phyloP scores from a whole-genome alignment of 2,329 filamentous ascomycete species.

The Trichoderma atroviride region DNA sequence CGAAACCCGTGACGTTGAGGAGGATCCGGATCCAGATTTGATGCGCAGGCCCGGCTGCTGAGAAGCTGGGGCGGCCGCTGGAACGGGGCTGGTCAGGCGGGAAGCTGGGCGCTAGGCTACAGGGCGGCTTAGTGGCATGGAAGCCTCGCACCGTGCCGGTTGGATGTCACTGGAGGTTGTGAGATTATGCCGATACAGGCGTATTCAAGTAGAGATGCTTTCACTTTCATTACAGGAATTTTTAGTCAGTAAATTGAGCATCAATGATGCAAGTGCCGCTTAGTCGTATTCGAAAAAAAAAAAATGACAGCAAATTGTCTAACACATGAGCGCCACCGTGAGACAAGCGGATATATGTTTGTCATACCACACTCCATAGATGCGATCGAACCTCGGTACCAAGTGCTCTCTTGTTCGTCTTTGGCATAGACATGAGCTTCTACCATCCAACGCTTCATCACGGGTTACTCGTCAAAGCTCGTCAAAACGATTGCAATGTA shows the following conservation, averaged over 20 bases:
- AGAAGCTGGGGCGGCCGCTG: slow-evolving; percentile 10
- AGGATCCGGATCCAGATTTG: not conserved
- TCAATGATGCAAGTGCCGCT: not conserved
- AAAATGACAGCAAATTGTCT: slow-evolving; percentile 20
- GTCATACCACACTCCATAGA: not conserved
- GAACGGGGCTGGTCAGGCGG: slow-evolving; percentile 13
- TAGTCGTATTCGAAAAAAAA: not conserved
- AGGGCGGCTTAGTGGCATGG: slow-evolving; percentile 20
- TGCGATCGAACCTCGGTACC: not conserved
- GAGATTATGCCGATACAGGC: not conserved
- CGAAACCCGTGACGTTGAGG: slow-evolving; percentile 7
- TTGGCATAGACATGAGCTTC: not conserved
- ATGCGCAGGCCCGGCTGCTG: not conserved
- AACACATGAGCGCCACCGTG: slow-evolving; percentile 20
- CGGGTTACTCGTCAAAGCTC: not conserved
- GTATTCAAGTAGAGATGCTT: not conserved
- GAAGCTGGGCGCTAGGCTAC: slow-evolving; percentile 1
- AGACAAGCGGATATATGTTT: not conserved
- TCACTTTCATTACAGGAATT: not conserved
- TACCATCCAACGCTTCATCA: not conserved
- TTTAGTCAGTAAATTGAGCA: not conserved
- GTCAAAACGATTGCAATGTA: not conserved
- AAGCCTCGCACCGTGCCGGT: not conserved
- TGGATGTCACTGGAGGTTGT: not conserved
- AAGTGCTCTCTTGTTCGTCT: not conserved